Base-by-base conservation (phyloP, 176 grass and related monocot species). In the Hyparrhenia diplandra region DNA sequence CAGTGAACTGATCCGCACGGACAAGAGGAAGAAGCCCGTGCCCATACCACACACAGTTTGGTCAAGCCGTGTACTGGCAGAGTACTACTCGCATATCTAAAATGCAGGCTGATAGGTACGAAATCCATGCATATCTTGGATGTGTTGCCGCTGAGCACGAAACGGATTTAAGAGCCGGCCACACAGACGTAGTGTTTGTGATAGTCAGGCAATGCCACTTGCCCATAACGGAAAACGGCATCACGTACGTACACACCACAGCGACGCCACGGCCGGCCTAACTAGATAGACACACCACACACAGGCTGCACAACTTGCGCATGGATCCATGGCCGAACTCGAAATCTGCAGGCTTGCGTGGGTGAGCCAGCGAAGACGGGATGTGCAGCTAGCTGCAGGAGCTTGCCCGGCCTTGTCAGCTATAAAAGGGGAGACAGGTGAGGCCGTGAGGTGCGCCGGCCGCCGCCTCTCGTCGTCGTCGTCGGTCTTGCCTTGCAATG, bases 241-340 rank as follows among this genome's bases (percentile, higher is more conserved):
- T 52, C 69, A 70, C 51, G 57, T 74, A 66, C 62, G 72, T 78
- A 29, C 59, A 78, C 25, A 78, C 75, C 47, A 58, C 66, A 17
- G 4, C 68, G 55, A 32, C 31, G 0, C 37, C 1, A 35, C 80
- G 18, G 13, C 17, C 54, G n/a, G 21, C 54, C 54, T 58, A 41
- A 9, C 66, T 24, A 41, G 36, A 23, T 41, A 58, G 3, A 51
- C 46, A 51, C 13, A 14, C 11, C 37, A 12, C 3, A 11, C 4
- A 1, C 20, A 25, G 40, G 40, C 40, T 70, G 47, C 59, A 20
- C 78, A 47, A 34, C 40, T 39, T 52, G 64, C 34, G 63, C 77
- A 29, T 8, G 3, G 34, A 59, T 69, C 10, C 64, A 51, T 36
- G 46, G 30, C 45, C 43, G 20, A 49, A 49, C 2, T 49, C 45